Conservation (phyloP, 1,284 basidiomycete genomes). For the Microbotryum violaceum region DNA sequence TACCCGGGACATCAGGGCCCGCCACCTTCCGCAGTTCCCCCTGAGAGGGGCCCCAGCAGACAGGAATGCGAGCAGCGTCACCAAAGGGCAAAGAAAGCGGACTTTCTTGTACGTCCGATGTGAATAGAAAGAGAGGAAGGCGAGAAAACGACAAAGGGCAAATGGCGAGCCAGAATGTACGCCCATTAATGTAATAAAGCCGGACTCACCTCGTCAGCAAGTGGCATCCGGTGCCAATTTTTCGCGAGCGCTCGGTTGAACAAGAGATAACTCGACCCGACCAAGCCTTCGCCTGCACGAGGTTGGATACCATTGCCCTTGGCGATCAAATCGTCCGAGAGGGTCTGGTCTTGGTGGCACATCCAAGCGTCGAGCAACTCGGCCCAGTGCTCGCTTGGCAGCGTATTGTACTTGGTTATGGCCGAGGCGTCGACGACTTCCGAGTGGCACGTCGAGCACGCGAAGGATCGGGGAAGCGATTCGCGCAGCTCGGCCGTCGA, state of each 20-base stretch:
- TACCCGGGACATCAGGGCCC: not conserved
- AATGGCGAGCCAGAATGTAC: not conserved
- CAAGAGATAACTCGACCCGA: conserved; percentile 76
- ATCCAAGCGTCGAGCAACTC: conserved; percentile 97
- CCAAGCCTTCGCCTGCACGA: conserved; percentile 57
- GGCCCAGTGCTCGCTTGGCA: conserved; percentile 93
- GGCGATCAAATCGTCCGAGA: conserved; percentile 60
- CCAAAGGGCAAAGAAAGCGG: conserved; percentile 23
- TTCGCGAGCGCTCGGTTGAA: conserved; percentile 48
- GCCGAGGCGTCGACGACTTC: conserved; percentile 21
- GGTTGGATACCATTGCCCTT: conserved; percentile 76
- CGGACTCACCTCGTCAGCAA: conserved; percentile 53
- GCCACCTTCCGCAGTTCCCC: conserved; percentile 12
- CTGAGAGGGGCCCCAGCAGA: conserved; percentile 36
- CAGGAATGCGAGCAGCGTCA: conserved; percentile 33
- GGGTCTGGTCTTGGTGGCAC: conserved; percentile 79
- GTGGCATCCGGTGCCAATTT: conserved; percentile 49
- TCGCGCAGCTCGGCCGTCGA: conserved; percentile 27
- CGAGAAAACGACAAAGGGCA: conserved; percentile 8
- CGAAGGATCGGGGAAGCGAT: conserved; percentile 53
- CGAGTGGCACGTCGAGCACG: conserved; percentile 56
- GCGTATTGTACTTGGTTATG: conserved; percentile 57
- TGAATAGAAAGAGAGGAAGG: conserved; percentile 21
- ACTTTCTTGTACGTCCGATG: conserved; percentile 74
- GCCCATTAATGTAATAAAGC: conserved; percentile 8